Evolutionary conservation across 176 grass and related monocot species (phyloP).

Genomic region (Carex scoparia): DNA sequence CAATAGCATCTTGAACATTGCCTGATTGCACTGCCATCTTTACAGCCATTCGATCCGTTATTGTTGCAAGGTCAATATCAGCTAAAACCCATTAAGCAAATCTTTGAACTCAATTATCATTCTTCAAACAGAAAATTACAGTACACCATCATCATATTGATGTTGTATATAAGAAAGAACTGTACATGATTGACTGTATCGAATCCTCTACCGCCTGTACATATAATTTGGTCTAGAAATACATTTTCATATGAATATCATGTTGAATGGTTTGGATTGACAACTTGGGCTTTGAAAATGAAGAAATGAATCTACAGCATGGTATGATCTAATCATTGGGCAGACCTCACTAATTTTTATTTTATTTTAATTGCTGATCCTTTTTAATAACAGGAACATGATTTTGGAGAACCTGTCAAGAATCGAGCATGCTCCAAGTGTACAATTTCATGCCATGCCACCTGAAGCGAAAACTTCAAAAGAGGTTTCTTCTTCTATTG

Average conservation of each 20-base stretch:
- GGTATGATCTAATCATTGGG: too few species aligned
- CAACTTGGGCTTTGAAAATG: too few species aligned
- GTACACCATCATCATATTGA: neutral
- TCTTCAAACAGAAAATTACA: neutral
- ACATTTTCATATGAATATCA: too few species aligned
- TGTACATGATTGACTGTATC: neutral
- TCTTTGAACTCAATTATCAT: neutral
- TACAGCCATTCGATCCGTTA: constrained; percentile 90
- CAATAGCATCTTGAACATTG: constrained; percentile 93
- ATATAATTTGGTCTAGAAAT: neutral
- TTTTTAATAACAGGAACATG: constrained; percentile 48
- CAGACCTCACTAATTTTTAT: neutral
- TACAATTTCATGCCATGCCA: constrained; percentile 71
- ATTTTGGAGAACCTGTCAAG: constrained; percentile 63
- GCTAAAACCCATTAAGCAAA: constrained; percentile 45
- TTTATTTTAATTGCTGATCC: constrained; percentile 12
- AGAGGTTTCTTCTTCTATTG: constrained; percentile 37
- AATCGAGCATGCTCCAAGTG: constrained; percentile 70
- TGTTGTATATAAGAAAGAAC: neutral
- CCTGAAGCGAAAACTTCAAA: constrained; percentile 60
- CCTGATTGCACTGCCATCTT: constrained; percentile 85
- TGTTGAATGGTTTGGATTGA: too few species aligned
- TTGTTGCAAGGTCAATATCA: constrained; percentile 84
- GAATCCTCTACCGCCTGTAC: neutral
- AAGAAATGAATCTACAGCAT: too few species aligned